phyloP scores from a whole-genome alignment of 805 yeast species.

The Saturnispora gosingensis region DNA sequence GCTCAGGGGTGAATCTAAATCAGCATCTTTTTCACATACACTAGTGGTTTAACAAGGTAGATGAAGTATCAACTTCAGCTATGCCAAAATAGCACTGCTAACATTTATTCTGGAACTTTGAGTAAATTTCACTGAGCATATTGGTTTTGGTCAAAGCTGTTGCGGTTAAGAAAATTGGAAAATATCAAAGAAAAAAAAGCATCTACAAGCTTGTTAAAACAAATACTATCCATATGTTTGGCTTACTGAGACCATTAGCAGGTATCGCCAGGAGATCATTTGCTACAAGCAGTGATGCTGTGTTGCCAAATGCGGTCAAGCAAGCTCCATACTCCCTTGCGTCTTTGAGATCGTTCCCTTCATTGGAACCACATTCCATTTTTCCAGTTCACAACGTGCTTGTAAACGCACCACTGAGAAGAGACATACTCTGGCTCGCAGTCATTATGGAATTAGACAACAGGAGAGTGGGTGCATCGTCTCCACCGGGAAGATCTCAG shows the following conservation, averaged over 20 bases:
- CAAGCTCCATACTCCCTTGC: constrained; percentile 72
- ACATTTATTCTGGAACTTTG: too few relatives aligned
- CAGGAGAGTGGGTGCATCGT: constrained; percentile 80
- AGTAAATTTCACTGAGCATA: too few relatives aligned
- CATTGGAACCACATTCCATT: constrained; percentile 73
- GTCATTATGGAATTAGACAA: constrained; percentile 87
- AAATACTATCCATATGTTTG: neutral
- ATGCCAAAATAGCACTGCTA: too few relatives aligned
- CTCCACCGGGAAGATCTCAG: constrained; percentile 79
- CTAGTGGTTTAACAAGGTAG: too few relatives aligned
- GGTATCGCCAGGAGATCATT: constrained; percentile 1
- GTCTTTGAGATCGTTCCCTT: constrained; percentile 76
- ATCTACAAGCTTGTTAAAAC: neutral
- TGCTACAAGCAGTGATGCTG: constrained; percentile 1
- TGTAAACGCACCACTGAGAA: constrained; percentile 67
- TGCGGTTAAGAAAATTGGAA: neutral
- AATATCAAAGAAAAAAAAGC: neutral
- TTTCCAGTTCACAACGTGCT: constrained; percentile 70
- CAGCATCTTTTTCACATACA: too few relatives aligned
- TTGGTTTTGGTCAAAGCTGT: too few relatives aligned
- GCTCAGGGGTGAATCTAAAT: too few relatives aligned
- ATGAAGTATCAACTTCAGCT: too few relatives aligned
- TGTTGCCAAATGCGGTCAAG: constrained; percentile 23
- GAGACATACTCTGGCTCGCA: constrained; percentile 91
- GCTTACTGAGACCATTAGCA: neutral